Percentiles rank a stretch among this genome's conserved stretches.
Conservation (phyloP, 345 rosid species). For the thale cress (Arabidopsis thaliana) region DNA sequence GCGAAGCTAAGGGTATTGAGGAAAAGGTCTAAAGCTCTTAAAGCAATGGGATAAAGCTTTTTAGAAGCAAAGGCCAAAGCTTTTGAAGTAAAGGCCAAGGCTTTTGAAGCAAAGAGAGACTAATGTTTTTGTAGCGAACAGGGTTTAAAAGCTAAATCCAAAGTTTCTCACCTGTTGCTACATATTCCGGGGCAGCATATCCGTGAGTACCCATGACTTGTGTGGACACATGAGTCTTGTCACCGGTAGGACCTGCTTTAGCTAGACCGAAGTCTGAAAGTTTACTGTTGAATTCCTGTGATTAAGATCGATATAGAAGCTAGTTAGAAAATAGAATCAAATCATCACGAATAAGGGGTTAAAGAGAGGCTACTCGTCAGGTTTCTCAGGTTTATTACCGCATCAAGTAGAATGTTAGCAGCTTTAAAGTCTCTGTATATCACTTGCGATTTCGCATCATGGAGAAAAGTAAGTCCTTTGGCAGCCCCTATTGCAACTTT, state of each 20-base stretch:
- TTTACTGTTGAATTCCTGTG: conserved; percentile 89
- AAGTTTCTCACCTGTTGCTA: conserved; percentile 80
- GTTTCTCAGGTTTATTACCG: conserved; percentile 52
- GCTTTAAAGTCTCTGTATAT: conserved; percentile 98
- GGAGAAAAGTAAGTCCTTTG: conserved; percentile 89
- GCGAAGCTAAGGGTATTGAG: background rate
- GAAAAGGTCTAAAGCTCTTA: background rate
- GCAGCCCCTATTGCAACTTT: conserved; percentile 98
- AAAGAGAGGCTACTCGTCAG: conserved; percentile 9
- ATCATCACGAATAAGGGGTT: background rate
- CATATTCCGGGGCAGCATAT: conserved; percentile 96
- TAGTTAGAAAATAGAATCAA: conserved; percentile 23
- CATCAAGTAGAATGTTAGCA: conserved; percentile 90
- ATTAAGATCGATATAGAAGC: background rate
- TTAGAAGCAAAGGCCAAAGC: background rate
- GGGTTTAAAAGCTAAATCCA: conserved; percentile 1
- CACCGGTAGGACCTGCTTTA: conserved; percentile 98
- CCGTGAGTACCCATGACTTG: conserved; percentile 99
- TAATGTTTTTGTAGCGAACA: background rate
- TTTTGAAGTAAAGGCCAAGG: background rate
- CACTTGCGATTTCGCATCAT: conserved; percentile 89
- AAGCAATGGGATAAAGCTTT: background rate
- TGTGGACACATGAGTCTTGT: conserved; percentile 93
- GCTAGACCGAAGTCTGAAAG: conserved; percentile 98
- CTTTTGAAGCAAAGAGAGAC: background rate